Evolutionary conservation across 805 yeast genomes (phyloP), one percentile per base, ranked within the genome.

Genomic region (Barnettozyma populi): DNA sequence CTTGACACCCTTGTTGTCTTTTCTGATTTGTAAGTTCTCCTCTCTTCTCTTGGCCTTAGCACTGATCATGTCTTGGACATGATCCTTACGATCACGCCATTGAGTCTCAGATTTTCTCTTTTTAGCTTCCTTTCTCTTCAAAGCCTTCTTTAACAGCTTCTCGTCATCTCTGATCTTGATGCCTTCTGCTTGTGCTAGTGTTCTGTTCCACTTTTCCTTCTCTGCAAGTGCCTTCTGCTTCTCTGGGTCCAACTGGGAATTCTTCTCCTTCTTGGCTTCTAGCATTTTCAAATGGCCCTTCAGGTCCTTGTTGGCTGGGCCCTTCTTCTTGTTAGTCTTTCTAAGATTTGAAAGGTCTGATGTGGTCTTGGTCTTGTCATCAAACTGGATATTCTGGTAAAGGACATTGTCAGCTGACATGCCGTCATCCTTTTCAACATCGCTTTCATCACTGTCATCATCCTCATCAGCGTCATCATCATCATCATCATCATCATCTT

Each of bases 41-140:
- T 90, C 96, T 66, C 98, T 81, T 74, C 94, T 85, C 71, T 89
- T 87, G 53, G 78, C 81, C 59, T 85, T 84, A 16, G 84, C 86
- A 42, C 81, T 75, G 45, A 86, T 82, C 35, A 84, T 82, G 56
- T 83, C 86, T 49, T 79, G 79, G 13, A 94, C 96, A 34, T 76
- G 76, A 57, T 83, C 86, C 63, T 86, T 84, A 55, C 99, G 79
- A 44, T 92, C 97, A 54, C 71, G 77, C 99, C 99, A 94, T 66
- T 92, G 96, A 44, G 80, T 71, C 59, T 89, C 96, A 49, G 95
- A 84, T 71, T 83, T 87, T 61, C 86, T 78, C 73, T 94, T 94
- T 61, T 77, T 76, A 52, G 86, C 80, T 57, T 88, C 92, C 63
- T 89, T 87, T 57, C 86, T 77, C 70, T 86, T 90, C 52, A 92